Evolutionary conservation across 306 rosid species (phyloP).

Genomic region (Lupinus albus): DNA sequence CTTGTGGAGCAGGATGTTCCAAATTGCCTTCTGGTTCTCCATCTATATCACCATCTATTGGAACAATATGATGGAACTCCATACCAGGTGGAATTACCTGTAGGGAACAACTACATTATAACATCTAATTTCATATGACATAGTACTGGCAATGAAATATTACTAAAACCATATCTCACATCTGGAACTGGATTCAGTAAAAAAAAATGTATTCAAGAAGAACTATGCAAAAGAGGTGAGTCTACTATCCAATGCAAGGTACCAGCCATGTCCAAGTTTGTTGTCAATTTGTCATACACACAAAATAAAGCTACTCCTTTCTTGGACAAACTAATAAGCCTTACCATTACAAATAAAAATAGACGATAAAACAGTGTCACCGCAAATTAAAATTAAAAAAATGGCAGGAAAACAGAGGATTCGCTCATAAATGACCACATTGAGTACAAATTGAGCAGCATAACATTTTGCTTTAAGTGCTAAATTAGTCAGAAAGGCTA

Average conservation of each 20-base stretch:
- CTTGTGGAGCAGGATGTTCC: constrained; percentile 87
- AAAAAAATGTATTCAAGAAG: constrained; percentile 29
- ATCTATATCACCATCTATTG: constrained; percentile 85
- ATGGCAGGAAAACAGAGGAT: constrained; percentile 23
- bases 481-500: constrained; percentile 27
- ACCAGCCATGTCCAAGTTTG: background rate
- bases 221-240: constrained; percentile 21
- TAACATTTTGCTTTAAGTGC: constrained; percentile 34
- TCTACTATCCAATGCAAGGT: constrained; percentile 17
- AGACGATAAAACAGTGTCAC: constrained; percentile 6
- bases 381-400: constrained; percentile 7
- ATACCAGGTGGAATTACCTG: constrained; percentile 97
- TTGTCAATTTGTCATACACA: background rate
- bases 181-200: constrained; percentile 34
- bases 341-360: constrained; percentile 7
- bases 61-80: constrained; percentile 97
- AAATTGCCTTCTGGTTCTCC: constrained; percentile 79
- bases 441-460: constrained; percentile 17
- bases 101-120: constrained; percentile 37
- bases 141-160: constrained; percentile 22
- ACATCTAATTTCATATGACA: constrained; percentile 35
- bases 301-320: constrained; percentile 31
- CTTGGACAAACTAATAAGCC: constrained; percentile 23
- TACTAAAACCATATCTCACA: constrained; percentile 23
- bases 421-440: constrained; percentile 14